phyloP scores from a whole-genome alignment of 768 basidiomycete genomes.

The Antrodiella citrinella region DNA sequence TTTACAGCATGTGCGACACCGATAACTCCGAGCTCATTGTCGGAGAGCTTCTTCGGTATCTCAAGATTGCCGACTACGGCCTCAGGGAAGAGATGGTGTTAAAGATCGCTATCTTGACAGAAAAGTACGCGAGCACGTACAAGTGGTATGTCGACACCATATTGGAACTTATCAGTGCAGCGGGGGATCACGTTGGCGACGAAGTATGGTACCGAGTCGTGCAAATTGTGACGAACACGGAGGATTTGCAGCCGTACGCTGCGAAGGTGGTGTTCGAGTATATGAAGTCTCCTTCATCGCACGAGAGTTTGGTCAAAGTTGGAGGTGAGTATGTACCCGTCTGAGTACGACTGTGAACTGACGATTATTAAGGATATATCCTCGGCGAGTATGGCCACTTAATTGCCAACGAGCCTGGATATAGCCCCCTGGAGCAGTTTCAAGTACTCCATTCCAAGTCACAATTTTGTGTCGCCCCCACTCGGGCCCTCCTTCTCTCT shows the following conservation, averaged over 20 bases:
- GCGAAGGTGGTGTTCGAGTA: constrained; percentile 89
- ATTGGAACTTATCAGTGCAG: constrained; percentile 88
- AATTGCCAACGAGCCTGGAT: constrained; percentile 90
- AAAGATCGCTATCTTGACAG: constrained; percentile 97
- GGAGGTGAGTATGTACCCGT: constrained; percentile 55
- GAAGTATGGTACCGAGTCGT: constrained; percentile 99
- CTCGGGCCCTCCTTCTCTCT: constrained; percentile 85
- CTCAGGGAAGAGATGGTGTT: constrained; percentile 98
- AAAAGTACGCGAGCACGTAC: constrained; percentile 95
- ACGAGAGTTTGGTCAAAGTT: constrained; percentile 93
- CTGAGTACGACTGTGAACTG: neutral
- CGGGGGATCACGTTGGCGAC: constrained; percentile 97
- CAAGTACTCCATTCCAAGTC: constrained; percentile 89
- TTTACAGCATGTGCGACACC: constrained; percentile 99
- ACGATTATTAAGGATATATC: constrained; percentile 62
- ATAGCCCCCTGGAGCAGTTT: constrained; percentile 92
- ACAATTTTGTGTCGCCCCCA: constrained; percentile 87
- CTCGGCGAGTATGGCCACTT: constrained; percentile 98
- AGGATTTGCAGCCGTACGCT: constrained; percentile 94
- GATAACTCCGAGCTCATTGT: constrained; percentile 95
- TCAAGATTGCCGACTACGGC: constrained; percentile 94
- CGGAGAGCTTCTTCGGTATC: constrained; percentile 87
- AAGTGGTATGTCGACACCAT: constrained; percentile 99
- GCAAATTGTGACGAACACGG: constrained; percentile 97
- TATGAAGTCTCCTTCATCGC: constrained; percentile 74